Conservation (phyloP, 2,329 filamentous ascomycete genomes). For the Fusarium sp. region DNA sequence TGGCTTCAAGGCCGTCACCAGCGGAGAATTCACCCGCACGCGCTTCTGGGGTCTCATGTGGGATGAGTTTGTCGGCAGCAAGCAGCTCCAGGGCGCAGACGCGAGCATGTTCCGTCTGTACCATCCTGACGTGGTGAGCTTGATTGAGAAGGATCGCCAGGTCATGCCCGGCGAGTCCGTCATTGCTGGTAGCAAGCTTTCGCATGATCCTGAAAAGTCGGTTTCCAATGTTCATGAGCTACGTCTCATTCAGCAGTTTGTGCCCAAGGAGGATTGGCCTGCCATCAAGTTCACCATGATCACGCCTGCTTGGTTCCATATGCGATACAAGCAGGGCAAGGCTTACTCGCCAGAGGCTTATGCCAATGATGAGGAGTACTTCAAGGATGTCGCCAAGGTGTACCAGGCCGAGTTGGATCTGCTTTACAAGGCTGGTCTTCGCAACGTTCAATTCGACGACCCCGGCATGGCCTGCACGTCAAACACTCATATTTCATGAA, state of each 20-base stretch:
- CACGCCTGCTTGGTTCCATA: constrained; percentile 59
- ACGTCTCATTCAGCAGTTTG: constrained; percentile 58
- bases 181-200: constrained; percentile 62
- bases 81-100: constrained; percentile 63
- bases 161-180: constrained; percentile 69
- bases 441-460: constrained; percentile 77
- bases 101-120: constrained; percentile 66
- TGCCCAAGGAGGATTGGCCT: constrained; percentile 61
- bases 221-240: constrained; percentile 64
- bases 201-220: constrained; percentile 56
- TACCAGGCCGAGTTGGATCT: constrained; percentile 73
- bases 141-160: constrained; percentile 65
- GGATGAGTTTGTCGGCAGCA: constrained; percentile 65
- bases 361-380: constrained; percentile 63
- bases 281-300: constrained; percentile 68
- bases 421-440: constrained; percentile 71
- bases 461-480: constrained; percentile 74
- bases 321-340: constrained; percentile 47
- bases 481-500: fast-evolving
- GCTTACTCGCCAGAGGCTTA: constrained; percentile 45
- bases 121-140: constrained; percentile 66
- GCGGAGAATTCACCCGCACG: constrained; percentile 75
- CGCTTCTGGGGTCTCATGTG: constrained; percentile 62
- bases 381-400: constrained; percentile 73
- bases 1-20: constrained; percentile 74